Conservation (phyloP, 495 filamentous ascomycete genomes). For the Xylaria grammica region DNA sequence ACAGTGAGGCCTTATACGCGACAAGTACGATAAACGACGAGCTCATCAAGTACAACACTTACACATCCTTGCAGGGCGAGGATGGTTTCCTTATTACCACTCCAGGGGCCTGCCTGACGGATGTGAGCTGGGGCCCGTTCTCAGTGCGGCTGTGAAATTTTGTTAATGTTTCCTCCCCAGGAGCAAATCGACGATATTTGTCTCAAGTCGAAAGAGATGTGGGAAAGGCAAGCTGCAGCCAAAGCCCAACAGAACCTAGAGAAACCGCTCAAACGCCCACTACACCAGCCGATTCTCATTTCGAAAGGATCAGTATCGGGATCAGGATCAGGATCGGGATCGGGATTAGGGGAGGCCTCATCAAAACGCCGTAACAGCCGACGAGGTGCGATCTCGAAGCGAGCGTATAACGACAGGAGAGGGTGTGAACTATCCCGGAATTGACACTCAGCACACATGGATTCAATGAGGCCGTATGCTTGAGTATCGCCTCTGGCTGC, state of each 20-base stretch:
- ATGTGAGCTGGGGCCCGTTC: conserved; percentile 47
- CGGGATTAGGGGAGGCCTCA: conserved; percentile 32
- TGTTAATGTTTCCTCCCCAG: conserved; percentile 43
- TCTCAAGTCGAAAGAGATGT: conserved; percentile 59
- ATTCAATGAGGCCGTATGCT: conserved; percentile 31
- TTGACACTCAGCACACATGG: conserved; percentile 31
- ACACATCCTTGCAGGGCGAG: conserved; percentile 52
- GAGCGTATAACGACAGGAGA: conserved; percentile 37
- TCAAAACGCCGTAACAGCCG: conserved; percentile 37
- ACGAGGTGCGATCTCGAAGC: conserved; percentile 35
- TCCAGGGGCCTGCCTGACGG: conserved; percentile 58
- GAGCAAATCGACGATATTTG: conserved; percentile 66
- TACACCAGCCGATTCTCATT: conserved; percentile 59
- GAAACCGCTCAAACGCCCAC: conserved; percentile 57
- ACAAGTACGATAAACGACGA: conserved; percentile 44
- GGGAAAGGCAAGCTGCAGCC: conserved; percentile 62
- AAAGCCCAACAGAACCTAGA: conserved; percentile 50
- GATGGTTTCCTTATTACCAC: conserved; percentile 62
- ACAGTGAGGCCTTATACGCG: conserved; percentile 60
- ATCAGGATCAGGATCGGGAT: conserved; percentile 23
- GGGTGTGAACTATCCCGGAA: conserved; percentile 36
- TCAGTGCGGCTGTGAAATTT: conserved; percentile 24
- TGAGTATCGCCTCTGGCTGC: conserved; percentile 31
- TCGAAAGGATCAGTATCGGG: conserved; percentile 40
- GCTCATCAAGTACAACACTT: conserved; percentile 30